Evolutionary conservation across 2,329 filamentous ascomycete genomes (phyloP), one percentile per base, ranked within the genome.

Genomic region (Diaporthe sp.): DNA sequence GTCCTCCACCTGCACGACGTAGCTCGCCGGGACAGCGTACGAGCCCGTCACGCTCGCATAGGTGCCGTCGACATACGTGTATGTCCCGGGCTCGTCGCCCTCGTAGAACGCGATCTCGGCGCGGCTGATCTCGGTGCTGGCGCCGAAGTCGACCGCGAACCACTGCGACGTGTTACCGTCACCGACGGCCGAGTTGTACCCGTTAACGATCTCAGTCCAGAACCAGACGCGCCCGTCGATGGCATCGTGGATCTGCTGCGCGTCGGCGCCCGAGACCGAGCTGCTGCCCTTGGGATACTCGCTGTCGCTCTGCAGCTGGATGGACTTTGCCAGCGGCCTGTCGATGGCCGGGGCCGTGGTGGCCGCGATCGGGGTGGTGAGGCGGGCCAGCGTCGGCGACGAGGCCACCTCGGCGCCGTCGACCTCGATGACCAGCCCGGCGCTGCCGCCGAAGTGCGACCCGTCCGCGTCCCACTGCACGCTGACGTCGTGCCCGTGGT

Each of bases 181-280:
- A 25, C 79, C 80, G 5, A 77, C 70, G 2, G 83, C 78, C 1
- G 80, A 81, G 69, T 81, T 78, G 81, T 83, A 85, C 6, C 83
- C 83, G 70, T 85, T 84, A 2, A 81, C 79, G 0, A 84, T 77
- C 35, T 84, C 82, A 1, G 80, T 79, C 75, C 81, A 84, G 78
- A 85, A 85, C 81, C 81, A 84, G 22, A 84, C 78, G 9, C 83
- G 79, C 4, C 83, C 83, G 68, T 85, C 83, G 55, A 85, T 84
- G 1, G 82, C 78, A 10, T 82, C 79, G 50, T 85, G 81, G 0
- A 84, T 77, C 30, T 78, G 77, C 13, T 78, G 73, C 0, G 77
- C 71, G 27, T 80, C 76, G 2, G 78, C 78, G 3, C 73, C 75
- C n/a, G 78, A 75, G 13, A 78, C 78, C 0, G 82, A 84, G 6